These are phyloP conservation scores for Penicillium italicum DNA, from an alignment of 2,329 filamentous ascomycete species.

Conservation along the genomic window DNA sequence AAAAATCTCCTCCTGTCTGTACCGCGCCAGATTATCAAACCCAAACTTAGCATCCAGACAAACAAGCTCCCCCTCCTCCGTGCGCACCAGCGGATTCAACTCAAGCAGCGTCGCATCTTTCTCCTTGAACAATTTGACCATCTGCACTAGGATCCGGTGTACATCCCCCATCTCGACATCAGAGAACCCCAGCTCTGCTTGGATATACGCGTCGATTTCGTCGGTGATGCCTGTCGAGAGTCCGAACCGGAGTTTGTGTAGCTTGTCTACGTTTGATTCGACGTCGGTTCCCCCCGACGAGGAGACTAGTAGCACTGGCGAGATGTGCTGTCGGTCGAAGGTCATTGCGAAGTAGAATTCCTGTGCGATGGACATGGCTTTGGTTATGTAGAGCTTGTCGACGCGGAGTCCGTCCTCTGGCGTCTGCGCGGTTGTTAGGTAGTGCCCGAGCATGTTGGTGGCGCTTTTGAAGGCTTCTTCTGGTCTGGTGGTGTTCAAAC, in stretches of 20 bases:
- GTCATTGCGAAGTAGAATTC: constrained; percentile 45
- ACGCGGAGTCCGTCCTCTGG: constrained; percentile 26
- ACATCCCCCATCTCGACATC: constrained; percentile 24
- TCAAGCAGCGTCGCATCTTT: constrained; percentile 50
- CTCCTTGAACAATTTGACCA: constrained; percentile 39
- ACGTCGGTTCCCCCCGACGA: constrained; percentile 31
- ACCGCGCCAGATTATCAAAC: constrained; percentile 49
- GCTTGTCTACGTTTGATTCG: constrained; percentile 26
- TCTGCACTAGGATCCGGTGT: constrained; percentile 30
- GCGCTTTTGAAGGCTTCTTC: constrained; percentile 27
- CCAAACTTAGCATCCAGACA: constrained; percentile 43
- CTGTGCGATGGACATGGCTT: constrained; percentile 28
- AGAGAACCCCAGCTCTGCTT: constrained; percentile 25
- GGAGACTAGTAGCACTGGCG: constrained; percentile 41
- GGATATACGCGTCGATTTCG: constrained; percentile 23
- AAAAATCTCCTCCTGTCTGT: constrained; percentile 45
- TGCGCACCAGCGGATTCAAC: constrained; percentile 38
- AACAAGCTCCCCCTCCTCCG: constrained; percentile 29
- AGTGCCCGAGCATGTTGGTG: constrained; percentile 29
- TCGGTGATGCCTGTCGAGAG: constrained; percentile 24
- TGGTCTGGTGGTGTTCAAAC: constrained; percentile 13
- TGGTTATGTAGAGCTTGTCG: constrained; percentile 38
- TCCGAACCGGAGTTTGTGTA: constrained; percentile 29
- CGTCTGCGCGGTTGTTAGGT: constrained; percentile 31
- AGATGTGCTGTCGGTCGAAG: constrained; percentile 43